phyloP scores from a whole-genome alignment of 129 eudicot species.

The Flaveria brownii region DNA sequence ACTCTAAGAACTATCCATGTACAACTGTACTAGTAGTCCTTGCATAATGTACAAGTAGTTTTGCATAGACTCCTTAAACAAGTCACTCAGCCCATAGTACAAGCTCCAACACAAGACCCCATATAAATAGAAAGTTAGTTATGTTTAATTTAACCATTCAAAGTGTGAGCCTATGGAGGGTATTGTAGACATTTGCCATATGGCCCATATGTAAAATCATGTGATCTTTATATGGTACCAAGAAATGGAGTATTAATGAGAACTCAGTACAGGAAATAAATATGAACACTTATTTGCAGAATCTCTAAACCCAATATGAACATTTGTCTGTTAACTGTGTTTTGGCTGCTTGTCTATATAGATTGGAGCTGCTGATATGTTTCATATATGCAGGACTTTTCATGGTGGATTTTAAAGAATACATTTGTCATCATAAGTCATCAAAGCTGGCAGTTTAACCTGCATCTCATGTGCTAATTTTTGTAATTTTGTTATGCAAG shows the following conservation, averaged over 20 bases:
- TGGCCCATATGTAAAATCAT: not conserved
- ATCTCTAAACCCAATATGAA: not conserved
- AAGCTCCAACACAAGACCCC: too few relatives aligned
- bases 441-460: not conserved
- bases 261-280: not conserved
- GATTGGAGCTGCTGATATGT: conserved; percentile 1
- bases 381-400: conserved; percentile 11
- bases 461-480: conserved; percentile 7
- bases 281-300: not conserved
- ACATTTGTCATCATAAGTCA: not conserved
- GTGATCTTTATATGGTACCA: not conserved
- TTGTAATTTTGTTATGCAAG: not conserved
- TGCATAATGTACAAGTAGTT: too few relatives aligned
- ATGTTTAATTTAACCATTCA: not conserved
- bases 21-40: too few relatives aligned
- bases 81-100: too few relatives aligned
- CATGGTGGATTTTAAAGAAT: conserved; percentile 12
- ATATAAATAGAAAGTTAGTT: too few relatives aligned
- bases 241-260: not conserved
- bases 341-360: not conserved
- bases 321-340: not conserved
- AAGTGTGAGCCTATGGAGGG: not conserved
- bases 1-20: too few relatives aligned
- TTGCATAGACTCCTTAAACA: too few relatives aligned
- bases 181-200: not conserved